phyloP scores from a whole-genome alignment of 1,284 basidiomycete genomes.

The Microbotryum violaceum region DNA sequence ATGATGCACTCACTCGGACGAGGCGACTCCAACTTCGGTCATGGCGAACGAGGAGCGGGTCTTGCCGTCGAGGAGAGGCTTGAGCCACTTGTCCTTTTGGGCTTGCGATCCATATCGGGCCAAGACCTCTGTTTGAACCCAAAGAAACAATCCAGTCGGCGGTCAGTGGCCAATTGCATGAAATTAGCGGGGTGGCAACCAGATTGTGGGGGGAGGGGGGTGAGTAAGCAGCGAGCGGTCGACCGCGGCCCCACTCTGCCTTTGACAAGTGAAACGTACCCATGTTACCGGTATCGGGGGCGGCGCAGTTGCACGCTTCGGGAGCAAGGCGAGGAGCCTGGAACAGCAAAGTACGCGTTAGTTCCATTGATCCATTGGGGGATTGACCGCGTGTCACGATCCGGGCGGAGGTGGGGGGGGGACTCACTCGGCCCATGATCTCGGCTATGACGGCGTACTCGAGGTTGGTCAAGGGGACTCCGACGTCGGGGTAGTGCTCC shows the following conservation, averaged over 20 bases:
- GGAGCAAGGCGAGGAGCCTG: constrained; percentile 30
- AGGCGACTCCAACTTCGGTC: constrained; percentile 69
- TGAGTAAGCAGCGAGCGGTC: neutral
- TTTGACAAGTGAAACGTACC: constrained; percentile 7
- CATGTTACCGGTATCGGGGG: constrained; percentile 37
- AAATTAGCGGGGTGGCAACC: neutral
- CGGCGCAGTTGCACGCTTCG: constrained; percentile 35
- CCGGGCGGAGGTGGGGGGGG: neutral
- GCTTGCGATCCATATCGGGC: constrained; percentile 82
- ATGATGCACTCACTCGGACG: constrained; percentile 46
- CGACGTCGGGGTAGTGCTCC: constrained; percentile 64
- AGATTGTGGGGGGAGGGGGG: neutral
- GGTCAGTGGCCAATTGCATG: neutral
- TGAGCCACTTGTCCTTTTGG: constrained; percentile 86
- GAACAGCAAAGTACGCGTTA: neutral
- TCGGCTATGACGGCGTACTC: constrained; percentile 99
- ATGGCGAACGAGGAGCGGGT: constrained; percentile 90
- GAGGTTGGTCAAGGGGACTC: constrained; percentile 82
- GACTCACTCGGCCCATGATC: constrained; percentile 61
- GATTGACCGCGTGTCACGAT: neutral
- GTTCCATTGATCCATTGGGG: neutral
- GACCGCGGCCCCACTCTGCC: neutral
- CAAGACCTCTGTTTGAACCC: constrained; percentile 61
- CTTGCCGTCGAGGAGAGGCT: constrained; percentile 80
- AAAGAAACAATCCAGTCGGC: constrained; percentile 37